These are phyloP conservation scores for Fraxinus platypoda DNA, from an alignment of 305 asterid genomes.

Conservation along the genomic window DNA sequence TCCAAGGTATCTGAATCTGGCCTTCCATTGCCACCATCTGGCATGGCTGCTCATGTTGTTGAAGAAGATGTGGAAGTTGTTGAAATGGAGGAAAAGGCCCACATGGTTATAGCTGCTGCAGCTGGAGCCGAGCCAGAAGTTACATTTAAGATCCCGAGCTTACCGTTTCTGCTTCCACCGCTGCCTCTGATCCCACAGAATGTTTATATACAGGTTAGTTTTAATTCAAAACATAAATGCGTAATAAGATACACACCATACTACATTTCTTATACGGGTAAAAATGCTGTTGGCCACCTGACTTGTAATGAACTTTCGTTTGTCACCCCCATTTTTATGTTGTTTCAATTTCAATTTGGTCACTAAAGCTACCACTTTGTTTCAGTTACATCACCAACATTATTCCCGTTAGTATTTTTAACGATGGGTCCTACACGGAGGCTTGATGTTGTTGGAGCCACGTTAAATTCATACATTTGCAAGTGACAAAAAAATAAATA, in stretches of 20 bases:
- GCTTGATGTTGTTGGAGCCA: not conserved
- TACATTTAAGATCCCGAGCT: slow-evolving; percentile 24
- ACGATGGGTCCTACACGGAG: not conserved
- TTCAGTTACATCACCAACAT: not conserved
- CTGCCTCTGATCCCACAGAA: slow-evolving; percentile 54
- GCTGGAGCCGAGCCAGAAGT: slow-evolving; percentile 33
- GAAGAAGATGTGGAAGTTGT: slow-evolving; percentile 66
- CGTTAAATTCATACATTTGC: not conserved
- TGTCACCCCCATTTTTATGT: not conserved
- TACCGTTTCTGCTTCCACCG: slow-evolving; percentile 55
- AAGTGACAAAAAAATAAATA: not conserved
- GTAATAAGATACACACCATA: not conserved
- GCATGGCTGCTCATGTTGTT: slow-evolving; percentile 76
- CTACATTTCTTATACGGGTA: not conserved
- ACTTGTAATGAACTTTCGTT: not conserved
- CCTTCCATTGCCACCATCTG: slow-evolving; percentile 55
- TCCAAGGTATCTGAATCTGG: slow-evolving; percentile 45
- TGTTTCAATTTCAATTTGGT: not conserved
- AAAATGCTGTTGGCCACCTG: not conserved
- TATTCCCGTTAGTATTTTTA: not conserved
- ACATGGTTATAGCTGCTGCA: slow-evolving; percentile 22
- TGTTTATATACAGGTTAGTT: slow-evolving; percentile 59
- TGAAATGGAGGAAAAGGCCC: slow-evolving; percentile 53
- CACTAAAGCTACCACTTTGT: not conserved
- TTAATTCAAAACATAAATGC: not conserved